phyloP scores from a whole-genome alignment of 2,329 filamentous ascomycete species.

The Apiospora kogelbergensis region DNA sequence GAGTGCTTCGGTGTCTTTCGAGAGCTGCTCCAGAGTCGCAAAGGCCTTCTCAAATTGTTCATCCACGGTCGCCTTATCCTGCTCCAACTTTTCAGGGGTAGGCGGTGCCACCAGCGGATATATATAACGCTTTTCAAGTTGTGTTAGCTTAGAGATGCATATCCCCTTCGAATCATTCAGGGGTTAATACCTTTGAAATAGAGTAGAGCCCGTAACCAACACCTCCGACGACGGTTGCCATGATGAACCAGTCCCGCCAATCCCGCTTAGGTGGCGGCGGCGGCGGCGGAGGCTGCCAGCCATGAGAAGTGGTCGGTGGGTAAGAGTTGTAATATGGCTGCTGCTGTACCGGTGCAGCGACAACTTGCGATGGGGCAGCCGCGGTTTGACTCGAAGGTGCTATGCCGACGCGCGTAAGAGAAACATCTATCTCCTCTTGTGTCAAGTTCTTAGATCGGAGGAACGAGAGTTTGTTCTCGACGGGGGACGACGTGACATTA shows the following conservation, averaged over 20 bases:
- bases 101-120: constrained; percentile 88
- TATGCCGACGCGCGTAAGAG: constrained; percentile 69
- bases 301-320: constrained; percentile 44
- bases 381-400: neutral
- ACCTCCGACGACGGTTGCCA: constrained; percentile 92
- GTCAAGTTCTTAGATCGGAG: constrained; percentile 96
- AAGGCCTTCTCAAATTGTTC: constrained; percentile 94
- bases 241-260: constrained; percentile 99
- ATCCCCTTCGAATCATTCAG: neutral
- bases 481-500: constrained; percentile 81
- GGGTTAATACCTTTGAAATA: constrained; percentile 70
- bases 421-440: constrained; percentile 87
- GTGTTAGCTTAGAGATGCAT: neutral
- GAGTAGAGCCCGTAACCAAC: constrained; percentile 87
- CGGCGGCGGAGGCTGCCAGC: constrained; percentile 58
- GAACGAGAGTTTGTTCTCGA: constrained; percentile 91
- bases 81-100: constrained; percentile 88
- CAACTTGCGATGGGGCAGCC: constrained; percentile 38
- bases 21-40: constrained; percentile 84
- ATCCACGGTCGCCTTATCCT: constrained; percentile 91
- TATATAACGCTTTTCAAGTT: constrained; percentile 71
- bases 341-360: constrained; percentile 45
- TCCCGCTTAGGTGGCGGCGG: constrained; percentile 73
- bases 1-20: constrained; percentile 83
- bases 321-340: constrained; percentile 46